Percentiles rank a stretch among this genome's conserved stretches.
phyloP scores from a whole-genome alignment of 2,329 filamentous ascomycete genomes.

The Hypoxylon sp. region DNA sequence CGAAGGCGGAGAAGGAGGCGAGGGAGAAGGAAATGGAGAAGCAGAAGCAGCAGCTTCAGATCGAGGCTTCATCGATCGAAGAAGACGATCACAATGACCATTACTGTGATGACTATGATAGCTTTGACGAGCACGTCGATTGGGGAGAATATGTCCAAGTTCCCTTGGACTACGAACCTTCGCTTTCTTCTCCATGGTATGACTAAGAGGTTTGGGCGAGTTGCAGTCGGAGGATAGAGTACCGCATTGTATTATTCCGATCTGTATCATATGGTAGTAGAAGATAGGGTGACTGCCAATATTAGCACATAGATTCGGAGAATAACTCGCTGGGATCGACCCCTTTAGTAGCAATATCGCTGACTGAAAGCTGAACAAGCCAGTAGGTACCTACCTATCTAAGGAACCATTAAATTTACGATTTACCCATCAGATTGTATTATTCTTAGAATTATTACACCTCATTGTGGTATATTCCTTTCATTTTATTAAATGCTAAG shows the following conservation, averaged over 20 bases:
- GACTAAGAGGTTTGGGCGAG: not conserved
- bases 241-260: not conserved
- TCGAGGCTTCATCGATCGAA: not conserved
- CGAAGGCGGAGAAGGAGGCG: slow-evolving; percentile 6
- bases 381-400: too few species aligned
- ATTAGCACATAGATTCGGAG: not conserved
- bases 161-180: not conserved
- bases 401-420: too few species aligned
- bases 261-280: not conserved
- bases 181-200: not conserved
- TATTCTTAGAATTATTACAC: too few species aligned
- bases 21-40: slow-evolving; percentile 8
- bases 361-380: too few species aligned
- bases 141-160: slow-evolving; percentile 12
- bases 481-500: too few species aligned
- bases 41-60: not conserved
- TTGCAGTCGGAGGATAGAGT: not conserved
- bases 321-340: not conserved
- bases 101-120: not conserved
- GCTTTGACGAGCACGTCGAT: not conserved
- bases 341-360: not conserved
- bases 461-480: too few species aligned
- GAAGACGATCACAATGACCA: not conserved
- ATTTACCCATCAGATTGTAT: too few species aligned
- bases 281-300: not conserved